A percentile compares a stretch with the other conserved stretches of the same genome.
Evolutionary conservation across 2,329 filamentous ascomycete species (phyloP).

Genomic region (Colletotrichum cuscutae): DNA sequence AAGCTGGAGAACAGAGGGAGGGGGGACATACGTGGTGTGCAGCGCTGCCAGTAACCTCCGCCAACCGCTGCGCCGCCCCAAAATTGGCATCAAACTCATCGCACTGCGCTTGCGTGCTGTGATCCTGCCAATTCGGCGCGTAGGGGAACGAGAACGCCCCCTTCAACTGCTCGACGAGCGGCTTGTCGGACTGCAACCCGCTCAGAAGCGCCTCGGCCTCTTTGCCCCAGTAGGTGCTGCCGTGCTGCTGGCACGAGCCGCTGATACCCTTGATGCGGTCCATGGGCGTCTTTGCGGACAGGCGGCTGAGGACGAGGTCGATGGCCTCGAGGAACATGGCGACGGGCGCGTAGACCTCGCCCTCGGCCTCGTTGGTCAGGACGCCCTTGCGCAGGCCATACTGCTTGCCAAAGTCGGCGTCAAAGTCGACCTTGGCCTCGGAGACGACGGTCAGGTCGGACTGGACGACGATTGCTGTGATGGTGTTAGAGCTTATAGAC

Average conservation of each 20-base stretch:
- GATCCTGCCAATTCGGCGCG: slow-evolving; percentile 98
- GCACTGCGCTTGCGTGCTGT: slow-evolving; percentile 92
- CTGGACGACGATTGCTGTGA: slow-evolving; percentile 80
- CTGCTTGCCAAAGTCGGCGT: slow-evolving; percentile 77
- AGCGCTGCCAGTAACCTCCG: slow-evolving; percentile 85
- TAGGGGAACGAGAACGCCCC: slow-evolving; percentile 83
- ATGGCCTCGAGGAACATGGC: slow-evolving; percentile 95
- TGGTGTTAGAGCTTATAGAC: slow-evolving; percentile 5
- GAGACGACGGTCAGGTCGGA: slow-evolving; percentile 83
- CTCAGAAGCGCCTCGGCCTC: slow-evolving; percentile 74
- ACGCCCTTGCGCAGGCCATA: slow-evolving; percentile 92
- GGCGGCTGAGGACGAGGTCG: slow-evolving; percentile 81
- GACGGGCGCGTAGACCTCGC: slow-evolving; percentile 92
- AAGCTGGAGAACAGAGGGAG: not conserved
- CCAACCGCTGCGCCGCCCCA: slow-evolving; percentile 74
- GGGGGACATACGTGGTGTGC: slow-evolving; percentile 84
- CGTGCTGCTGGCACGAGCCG: slow-evolving; percentile 96
- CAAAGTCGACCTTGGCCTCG: slow-evolving; percentile 94
- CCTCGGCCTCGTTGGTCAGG: slow-evolving; percentile 80
- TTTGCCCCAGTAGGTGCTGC: slow-evolving; percentile 91
- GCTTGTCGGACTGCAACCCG: slow-evolving; percentile 67
- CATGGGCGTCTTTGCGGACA: slow-evolving; percentile 74
- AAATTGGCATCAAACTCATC: slow-evolving; percentile 84
- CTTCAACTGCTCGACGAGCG: slow-evolving; percentile 78
- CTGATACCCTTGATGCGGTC: slow-evolving; percentile 82